These are phyloP conservation scores for Penicillium thymicola DNA, from an alignment of 2,329 filamentous ascomycete species.

Conservation along the genomic window DNA sequence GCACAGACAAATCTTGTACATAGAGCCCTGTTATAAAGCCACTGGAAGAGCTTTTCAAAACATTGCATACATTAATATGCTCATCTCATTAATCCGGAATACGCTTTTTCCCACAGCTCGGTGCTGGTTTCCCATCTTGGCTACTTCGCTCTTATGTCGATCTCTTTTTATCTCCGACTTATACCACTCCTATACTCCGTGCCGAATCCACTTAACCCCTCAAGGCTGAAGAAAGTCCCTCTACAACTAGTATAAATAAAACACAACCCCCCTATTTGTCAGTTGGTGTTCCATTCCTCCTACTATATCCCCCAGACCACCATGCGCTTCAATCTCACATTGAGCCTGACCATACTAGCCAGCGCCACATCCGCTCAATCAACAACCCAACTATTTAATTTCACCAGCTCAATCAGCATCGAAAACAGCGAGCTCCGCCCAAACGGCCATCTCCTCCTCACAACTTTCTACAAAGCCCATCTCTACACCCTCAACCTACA, in stretches of 20 bases:
- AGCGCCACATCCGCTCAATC: neutral
- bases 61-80: neutral
- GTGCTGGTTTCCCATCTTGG: neutral
- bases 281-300: neutral
- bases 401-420: constrained; percentile 6
- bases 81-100: neutral
- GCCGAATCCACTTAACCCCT: neutral
- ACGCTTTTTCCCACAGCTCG: neutral
- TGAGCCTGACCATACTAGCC: neutral
- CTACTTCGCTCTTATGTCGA: neutral
- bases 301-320: neutral
- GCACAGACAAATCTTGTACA: neutral
- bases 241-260: neutral
- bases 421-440: too few relatives aligned
- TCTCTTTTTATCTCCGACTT: neutral
- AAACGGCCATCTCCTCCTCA: too few relatives aligned
- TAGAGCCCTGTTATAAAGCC: too few relatives aligned
- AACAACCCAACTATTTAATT: constrained; percentile 13
- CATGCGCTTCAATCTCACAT: neutral
- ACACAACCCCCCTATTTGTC: neutral
- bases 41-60: neutral
- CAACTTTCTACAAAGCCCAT: too few relatives aligned
- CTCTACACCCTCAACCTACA: too few relatives aligned
- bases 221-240: neutral
- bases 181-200: neutral